These are phyloP conservation scores for Blastobotrys buckinghamii DNA, from an alignment of 1,139 yeast genomes.

Conservation along the genomic window DNA sequence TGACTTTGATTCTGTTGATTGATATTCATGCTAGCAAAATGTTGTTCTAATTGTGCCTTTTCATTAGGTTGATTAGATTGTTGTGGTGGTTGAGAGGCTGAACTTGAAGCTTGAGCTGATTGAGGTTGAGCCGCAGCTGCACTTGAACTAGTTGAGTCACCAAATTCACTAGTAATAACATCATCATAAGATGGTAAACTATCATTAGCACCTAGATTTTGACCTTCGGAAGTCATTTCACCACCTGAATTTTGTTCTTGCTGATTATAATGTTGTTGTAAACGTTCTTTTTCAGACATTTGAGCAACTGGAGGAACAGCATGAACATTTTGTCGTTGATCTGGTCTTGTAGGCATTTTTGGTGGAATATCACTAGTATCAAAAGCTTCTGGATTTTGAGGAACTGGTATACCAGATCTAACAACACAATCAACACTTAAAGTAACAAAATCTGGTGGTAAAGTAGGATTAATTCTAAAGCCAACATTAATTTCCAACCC, in stretches of 20 bases:
- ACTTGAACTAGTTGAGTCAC: neutral
- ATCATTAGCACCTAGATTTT: neutral
- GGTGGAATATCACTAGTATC: slow-evolving; percentile 1
- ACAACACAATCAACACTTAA: slow-evolving; percentile 19
- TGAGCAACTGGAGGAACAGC: neutral
- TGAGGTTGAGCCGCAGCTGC: neutral
- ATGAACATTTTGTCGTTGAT: neutral
- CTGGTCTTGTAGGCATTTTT: slow-evolving; percentile 8
- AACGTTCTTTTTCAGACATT: neutral
- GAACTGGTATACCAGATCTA: slow-evolving; percentile 21
- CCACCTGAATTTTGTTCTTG: neutral
- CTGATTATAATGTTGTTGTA: neutral
- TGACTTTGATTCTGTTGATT: too few species aligned
- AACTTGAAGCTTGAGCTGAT: neutral
- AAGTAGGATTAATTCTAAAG: slow-evolving; percentile 34
- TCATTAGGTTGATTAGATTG: too few species aligned
- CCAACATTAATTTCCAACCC: slow-evolving; percentile 42
- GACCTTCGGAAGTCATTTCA: slow-evolving; percentile 7
- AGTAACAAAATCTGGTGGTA: slow-evolving; percentile 23
- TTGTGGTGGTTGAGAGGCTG: neutral
- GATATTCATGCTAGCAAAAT: too few species aligned
- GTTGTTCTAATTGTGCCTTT: slow-evolving; percentile 3
- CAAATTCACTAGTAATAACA: slow-evolving; percentile 12
- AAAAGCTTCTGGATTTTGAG: neutral
- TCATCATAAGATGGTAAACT: slow-evolving; percentile 20